Percentiles rank a stretch among this genome's conserved stretches.
phyloP scores from a whole-genome alignment of 1,284 basidiomycete species.

The Xerocomus amazonicus region DNA sequence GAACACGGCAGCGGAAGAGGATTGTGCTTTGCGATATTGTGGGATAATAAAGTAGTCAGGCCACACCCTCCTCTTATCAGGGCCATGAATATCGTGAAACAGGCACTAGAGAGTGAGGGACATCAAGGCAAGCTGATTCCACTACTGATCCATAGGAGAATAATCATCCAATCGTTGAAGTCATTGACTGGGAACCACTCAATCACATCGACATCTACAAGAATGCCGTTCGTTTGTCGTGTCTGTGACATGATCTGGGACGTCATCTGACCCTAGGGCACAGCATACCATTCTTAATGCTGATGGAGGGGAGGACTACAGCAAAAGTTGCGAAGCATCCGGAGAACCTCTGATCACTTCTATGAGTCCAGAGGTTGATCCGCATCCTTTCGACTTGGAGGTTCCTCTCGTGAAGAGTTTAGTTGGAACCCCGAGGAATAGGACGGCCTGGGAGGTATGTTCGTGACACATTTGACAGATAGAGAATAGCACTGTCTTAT shows the following conservation, averaged over 20 bases:
- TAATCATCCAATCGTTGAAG: slow-evolving; percentile 17
- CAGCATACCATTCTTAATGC: slow-evolving; percentile 18
- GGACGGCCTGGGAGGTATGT: slow-evolving; percentile 26
- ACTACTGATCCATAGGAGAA: background rate
- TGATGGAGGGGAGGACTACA: slow-evolving; percentile 40
- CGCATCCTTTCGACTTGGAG: slow-evolving; percentile 25
- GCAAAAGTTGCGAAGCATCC: slow-evolving; percentile 41
- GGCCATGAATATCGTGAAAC: slow-evolving; percentile 58
- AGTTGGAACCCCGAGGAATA: slow-evolving; percentile 20
- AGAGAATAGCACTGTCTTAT: slow-evolving; percentile 16
- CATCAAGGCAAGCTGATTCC: slow-evolving; percentile 49
- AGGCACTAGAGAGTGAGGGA: slow-evolving; percentile 62
- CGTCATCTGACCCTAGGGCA: background rate
- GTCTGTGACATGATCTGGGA: background rate
- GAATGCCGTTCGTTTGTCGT: slow-evolving; percentile 29
- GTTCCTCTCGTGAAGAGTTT: slow-evolving; percentile 23
- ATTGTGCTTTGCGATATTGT: slow-evolving; percentile 62
- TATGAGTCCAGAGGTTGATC: slow-evolving; percentile 41
- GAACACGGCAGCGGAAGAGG: slow-evolving; percentile 57
- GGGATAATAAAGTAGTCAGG: slow-evolving; percentile 56
- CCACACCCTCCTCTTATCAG: slow-evolving; percentile 75
- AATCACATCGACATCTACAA: slow-evolving; percentile 40
- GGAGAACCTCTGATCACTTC: slow-evolving; percentile 52
- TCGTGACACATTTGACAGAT: background rate
- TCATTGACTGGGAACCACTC: slow-evolving; percentile 43